These are phyloP conservation scores for Tetradesmus obliquus DNA, from an alignment of 139 green algal species.

Conservation along the genomic window DNA sequence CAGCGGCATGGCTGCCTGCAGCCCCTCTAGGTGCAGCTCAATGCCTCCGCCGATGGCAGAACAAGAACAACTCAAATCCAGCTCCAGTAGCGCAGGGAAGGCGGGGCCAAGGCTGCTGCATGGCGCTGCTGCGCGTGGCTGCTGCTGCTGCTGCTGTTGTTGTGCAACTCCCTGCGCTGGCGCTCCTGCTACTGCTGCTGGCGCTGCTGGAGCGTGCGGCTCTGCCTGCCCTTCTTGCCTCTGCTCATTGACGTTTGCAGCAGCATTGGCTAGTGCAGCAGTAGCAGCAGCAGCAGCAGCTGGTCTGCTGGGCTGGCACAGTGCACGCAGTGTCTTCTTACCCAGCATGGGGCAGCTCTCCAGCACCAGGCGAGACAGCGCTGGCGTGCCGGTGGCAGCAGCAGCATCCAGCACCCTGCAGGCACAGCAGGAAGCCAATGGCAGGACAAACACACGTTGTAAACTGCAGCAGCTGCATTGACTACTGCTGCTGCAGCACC, in stretches of 20 bases:
- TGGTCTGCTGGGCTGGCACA: neutral
- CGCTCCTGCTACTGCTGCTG: neutral
- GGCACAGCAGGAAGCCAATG: neutral
- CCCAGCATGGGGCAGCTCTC: slow-evolving; percentile 29
- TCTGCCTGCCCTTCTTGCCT: neutral
- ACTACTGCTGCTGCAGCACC: too few relatives aligned
- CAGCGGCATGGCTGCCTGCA: slow-evolving; percentile 29
- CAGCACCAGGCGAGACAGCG: neutral
- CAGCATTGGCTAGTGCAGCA: neutral
- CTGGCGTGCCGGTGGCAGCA: neutral
- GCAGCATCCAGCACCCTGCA: slow-evolving; percentile 26
- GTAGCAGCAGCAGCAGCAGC: neutral
- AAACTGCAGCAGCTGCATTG: neutral
- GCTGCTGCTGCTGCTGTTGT: neutral
- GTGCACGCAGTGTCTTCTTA: neutral
- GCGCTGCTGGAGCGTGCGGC: neutral
- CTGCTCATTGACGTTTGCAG: neutral
- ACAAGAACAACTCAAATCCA: slow-evolving; percentile 7
- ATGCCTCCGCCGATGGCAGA: neutral
- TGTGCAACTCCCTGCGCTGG: too few relatives aligned
- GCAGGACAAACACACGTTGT: too few relatives aligned
- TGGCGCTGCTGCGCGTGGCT: neutral
- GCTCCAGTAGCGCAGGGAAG: neutral
- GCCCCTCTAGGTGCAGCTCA: neutral
- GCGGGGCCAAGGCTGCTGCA: neutral